Base-by-base conservation (phyloP, 2,329 filamentous ascomycete species). In the Boeremia lycopersici region DNA sequence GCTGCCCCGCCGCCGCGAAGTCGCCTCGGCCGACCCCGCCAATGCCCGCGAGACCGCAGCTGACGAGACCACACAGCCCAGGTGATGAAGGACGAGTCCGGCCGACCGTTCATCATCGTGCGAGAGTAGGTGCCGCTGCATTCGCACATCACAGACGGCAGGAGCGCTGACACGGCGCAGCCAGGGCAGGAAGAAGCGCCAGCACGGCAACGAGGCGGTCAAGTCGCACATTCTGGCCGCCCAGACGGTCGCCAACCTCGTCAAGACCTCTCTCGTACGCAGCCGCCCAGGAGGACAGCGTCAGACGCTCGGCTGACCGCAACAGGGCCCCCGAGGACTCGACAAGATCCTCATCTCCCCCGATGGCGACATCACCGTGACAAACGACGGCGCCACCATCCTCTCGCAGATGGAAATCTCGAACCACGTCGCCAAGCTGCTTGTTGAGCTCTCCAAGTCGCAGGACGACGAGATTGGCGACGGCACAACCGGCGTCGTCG, bases 281-380 rank as follows among this genome's bases (percentile, higher is more conserved):
- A 51, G 4, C 19, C 2, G 8, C 7, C 28, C 11, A 17, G 15
- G 11, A 12, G 3, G 15, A 12, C 12, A 11, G 17, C 19, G 11
- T 2, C 7, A 42, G 28, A 12, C 15, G 13, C 8, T 4, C 23
- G 9, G 38, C 60, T 70, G 26, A 70, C 57, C 40, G 28, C 49
- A 26, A 19, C 62, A 85, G 83, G 95, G 95, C 45, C 95, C 95
- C 49, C 89, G 95, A 67, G 95, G 95, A 61, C 87, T 99, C 73
- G 95, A 99, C 83, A 99, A 99, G 83, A 99, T 99, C 74, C 86
- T 99, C 68, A 99, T 99, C 70, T 99, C 95, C 46, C 90, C 95
- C 59, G 95, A 99, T 76, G 95, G 95, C 76, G 95, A 99, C 78
- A 99, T 99, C 76, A 99, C 95, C 59, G 92, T 99, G 60, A 99